Conservation (phyloP, 139 green algal species). For the Volvox reticuliferus region DNA sequence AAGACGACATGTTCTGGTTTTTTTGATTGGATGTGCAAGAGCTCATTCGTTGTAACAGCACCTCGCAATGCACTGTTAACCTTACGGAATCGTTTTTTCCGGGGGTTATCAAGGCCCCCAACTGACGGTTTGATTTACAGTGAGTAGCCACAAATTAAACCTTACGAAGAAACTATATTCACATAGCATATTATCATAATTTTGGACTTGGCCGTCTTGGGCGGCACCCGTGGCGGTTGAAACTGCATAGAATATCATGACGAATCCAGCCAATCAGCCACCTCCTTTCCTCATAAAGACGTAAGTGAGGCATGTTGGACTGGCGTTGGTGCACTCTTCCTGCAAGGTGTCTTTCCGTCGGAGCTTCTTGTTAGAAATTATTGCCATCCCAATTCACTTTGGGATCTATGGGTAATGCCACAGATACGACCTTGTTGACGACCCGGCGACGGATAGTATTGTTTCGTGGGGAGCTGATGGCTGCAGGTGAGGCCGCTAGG, state of each 20-base stretch:
- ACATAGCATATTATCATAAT: no score
- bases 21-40: no score
- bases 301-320: constrained; percentile 41
- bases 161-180: no score
- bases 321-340: neutral
- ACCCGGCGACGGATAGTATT: constrained; percentile 81
- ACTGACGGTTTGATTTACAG: no score
- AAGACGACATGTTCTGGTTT: no score
- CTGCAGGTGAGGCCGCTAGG: constrained; percentile 73
- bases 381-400: neutral
- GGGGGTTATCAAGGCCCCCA: no score
- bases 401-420: neutral
- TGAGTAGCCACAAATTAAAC: no score
- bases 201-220: neutral
- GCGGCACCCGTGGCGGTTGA: neutral
- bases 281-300: constrained; percentile 80
- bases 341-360: neutral
- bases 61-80: no score
- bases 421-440: constrained; percentile 96
- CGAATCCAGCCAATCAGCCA: constrained; percentile 37
- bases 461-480: constrained; percentile 91
- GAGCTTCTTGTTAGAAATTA: no score
- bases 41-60: no score
- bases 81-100: no score
- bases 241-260: neutral